A percentile compares a stretch with the other conserved stretches of the same genome.
Conservation (phyloP, 192 early-diverging fungal species). For the Linnemannia zychae region DNA sequence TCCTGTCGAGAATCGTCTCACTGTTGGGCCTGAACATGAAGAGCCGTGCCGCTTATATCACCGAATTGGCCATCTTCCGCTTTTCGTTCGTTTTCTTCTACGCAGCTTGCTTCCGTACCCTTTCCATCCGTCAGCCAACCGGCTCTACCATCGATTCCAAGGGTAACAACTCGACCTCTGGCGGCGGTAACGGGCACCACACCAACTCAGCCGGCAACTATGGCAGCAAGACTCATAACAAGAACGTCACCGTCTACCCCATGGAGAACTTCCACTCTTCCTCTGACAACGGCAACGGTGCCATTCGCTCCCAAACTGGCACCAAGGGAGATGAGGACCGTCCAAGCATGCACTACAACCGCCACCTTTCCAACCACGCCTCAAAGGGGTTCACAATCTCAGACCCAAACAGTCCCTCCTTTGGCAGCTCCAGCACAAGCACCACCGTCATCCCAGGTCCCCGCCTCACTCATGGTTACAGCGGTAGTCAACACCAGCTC, state of each 20-base stretch:
- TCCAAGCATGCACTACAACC: slow-evolving; percentile 38
- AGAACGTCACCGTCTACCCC: slow-evolving; percentile 43
- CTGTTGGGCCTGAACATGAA: slow-evolving; percentile 47
- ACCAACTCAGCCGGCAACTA: neutral
- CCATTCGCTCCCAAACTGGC: neutral
- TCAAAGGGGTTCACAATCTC: slow-evolving; percentile 51
- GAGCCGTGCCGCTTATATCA: slow-evolving; percentile 35
- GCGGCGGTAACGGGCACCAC: neutral
- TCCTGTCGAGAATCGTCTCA: slow-evolving; percentile 44
- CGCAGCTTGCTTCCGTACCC: slow-evolving; percentile 47
- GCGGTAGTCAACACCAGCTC: slow-evolving; percentile 4
- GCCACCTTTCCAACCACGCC: slow-evolving; percentile 49
- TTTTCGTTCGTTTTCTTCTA: slow-evolving; percentile 56
- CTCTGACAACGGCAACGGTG: neutral
- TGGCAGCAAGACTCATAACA: slow-evolving; percentile 17
- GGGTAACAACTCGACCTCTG: neutral
- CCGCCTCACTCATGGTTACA: slow-evolving; percentile 17
- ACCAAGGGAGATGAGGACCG: neutral
- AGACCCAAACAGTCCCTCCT: slow-evolving; percentile 17
- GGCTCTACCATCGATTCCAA: slow-evolving; percentile 52
- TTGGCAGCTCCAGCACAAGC: neutral
- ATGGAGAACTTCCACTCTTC: slow-evolving; percentile 29
- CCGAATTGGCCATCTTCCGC: slow-evolving; percentile 41
- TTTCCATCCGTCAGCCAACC: slow-evolving; percentile 48
- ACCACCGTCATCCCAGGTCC: slow-evolving; percentile 6